phyloP scores from a whole-genome alignment of 768 basidiomycete genomes.

The Clathrus columnatus region DNA sequence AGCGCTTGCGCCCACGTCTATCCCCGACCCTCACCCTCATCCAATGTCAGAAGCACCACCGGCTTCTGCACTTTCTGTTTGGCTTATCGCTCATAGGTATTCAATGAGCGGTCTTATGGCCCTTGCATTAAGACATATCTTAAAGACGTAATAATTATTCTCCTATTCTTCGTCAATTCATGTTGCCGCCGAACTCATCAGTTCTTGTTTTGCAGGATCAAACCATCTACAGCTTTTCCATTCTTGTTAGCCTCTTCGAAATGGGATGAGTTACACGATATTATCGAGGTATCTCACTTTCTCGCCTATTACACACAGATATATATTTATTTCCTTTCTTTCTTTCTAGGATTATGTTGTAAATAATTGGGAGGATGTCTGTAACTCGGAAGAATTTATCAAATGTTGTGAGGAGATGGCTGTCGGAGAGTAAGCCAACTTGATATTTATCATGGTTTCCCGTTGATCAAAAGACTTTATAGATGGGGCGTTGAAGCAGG shows the following conservation, averaged over 20 bases:
- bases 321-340: constrained; percentile 11
- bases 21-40: constrained; percentile 61
- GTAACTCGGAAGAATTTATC: constrained; percentile 55
- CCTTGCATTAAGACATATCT: constrained; percentile 65
- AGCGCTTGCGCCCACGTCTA: not conserved
- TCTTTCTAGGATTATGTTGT: constrained; percentile 70
- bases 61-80: constrained; percentile 66
- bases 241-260: constrained; percentile 57
- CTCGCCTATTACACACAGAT: not conserved
- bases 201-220: constrained; percentile 47
- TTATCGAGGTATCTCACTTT: constrained; percentile 44
- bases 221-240: constrained; percentile 57
- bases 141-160: constrained; percentile 22
- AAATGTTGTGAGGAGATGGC: constrained; percentile 64
- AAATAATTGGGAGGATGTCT: constrained; percentile 67
- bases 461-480: constrained; percentile 6
- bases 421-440: constrained; percentile 53
- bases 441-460: constrained; percentile 1
- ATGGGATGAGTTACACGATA: constrained; percentile 54
- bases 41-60: constrained; percentile 54
- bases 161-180: not conserved
- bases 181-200: too few relatives aligned
- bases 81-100: constrained; percentile 72
- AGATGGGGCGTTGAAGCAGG: constrained; percentile 71
- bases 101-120: constrained; percentile 53